These are phyloP conservation scores for Prunus kanzakura DNA, from an alignment of 306 rosid species.

Conservation along the genomic window DNA sequence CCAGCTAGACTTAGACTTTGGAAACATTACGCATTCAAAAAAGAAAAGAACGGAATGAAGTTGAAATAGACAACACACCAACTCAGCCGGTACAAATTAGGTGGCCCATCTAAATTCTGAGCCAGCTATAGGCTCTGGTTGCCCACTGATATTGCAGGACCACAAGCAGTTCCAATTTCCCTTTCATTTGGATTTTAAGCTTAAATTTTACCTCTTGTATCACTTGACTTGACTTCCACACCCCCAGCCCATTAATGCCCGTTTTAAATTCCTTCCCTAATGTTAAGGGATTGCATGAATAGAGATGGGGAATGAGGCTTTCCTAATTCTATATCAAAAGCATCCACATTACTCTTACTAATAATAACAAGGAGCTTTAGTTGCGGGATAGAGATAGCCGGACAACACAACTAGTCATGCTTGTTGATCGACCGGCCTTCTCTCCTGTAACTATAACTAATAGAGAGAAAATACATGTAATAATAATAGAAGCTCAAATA, in stretches of 20 bases:
- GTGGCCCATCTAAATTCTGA: conserved; percentile 11
- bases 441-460: too few relatives aligned
- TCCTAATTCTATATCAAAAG: neutral
- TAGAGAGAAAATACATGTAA: too few relatives aligned
- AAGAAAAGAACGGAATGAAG: neutral
- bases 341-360: neutral
- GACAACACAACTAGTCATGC: too few relatives aligned
- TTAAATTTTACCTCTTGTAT: neutral
- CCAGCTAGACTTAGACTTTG: neutral
- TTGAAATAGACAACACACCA: conserved; percentile 29
- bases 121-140: neutral
- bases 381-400: too few relatives aligned
- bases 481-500: too few relatives aligned
- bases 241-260: neutral
- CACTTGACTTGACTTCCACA: neutral
- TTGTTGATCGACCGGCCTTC: too few relatives aligned
- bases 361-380: too few relatives aligned
- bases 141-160: neutral
- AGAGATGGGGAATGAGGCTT: neutral
- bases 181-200: conserved; percentile 23
- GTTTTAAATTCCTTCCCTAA: neutral
- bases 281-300: too few relatives aligned
- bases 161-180: conserved; percentile 20
- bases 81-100: conserved; percentile 13
- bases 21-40: conserved; percentile 3